Evolutionary conservation across 2,329 filamentous ascomycete species (phyloP).

Genomic region (Lachnellula cervina): DNA sequence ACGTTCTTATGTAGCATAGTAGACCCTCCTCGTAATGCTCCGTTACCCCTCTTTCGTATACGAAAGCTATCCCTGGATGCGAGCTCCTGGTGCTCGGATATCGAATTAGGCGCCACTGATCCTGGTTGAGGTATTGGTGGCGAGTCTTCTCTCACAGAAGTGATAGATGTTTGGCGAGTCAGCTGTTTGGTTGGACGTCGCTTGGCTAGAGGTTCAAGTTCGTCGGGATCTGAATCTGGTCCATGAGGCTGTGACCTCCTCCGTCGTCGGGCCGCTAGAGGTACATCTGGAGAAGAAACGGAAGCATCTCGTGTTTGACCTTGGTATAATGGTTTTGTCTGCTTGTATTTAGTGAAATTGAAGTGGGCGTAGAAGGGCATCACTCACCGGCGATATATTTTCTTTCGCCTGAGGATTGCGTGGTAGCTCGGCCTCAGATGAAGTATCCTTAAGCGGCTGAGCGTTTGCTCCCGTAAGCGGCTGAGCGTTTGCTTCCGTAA

Average conservation of each 20-base stretch:
- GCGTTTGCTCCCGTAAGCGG: background rate
- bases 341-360: background rate
- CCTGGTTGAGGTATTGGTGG: background rate
- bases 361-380: background rate
- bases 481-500: background rate
- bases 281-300: background rate
- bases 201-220: background rate
- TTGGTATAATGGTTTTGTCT: background rate
- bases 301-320: background rate
- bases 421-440: background rate
- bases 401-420: background rate
- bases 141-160: background rate
- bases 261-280: background rate
- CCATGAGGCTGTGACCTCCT: background rate
- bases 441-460: background rate
- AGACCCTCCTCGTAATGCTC: conserved; percentile 19
- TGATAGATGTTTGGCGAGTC: background rate
- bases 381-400: background rate
- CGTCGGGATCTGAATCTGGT: background rate
- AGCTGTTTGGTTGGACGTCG: background rate
- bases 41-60: conserved; percentile 9
- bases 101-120: conserved; percentile 8
- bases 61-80: background rate
- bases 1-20: conserved; percentile 20
- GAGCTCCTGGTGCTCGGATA: conserved; percentile 1